Percentiles rank a stretch among this genome's conserved stretches.
phyloP scores from a whole-genome alignment of 495 filamentous ascomycete genomes.

The Choiromyces venosus region DNA sequence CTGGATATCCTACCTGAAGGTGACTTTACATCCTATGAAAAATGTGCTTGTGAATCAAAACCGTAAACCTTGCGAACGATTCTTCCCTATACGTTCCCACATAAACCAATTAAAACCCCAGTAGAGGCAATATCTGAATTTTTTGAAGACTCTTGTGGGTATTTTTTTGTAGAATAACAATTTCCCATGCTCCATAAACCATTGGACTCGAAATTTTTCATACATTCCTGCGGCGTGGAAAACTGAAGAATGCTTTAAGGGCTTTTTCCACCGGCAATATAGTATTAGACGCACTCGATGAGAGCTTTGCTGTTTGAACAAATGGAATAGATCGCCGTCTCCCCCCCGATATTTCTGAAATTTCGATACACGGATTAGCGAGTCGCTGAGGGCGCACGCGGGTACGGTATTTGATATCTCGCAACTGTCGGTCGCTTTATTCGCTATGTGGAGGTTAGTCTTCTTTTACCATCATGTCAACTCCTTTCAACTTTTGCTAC shows the following conservation, averaged over 20 bases:
- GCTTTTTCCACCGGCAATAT: background rate
- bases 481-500: background rate
- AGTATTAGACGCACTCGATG: background rate
- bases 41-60: background rate
- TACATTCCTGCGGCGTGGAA: background rate
- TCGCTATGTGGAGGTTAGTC: background rate
- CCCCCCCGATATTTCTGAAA: background rate
- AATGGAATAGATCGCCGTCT: background rate
- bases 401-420: background rate
- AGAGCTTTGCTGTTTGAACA: background rate
- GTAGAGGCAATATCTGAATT: background rate
- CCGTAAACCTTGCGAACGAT: background rate
- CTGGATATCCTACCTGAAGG: background rate
- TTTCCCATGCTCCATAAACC: background rate
- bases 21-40: background rate
- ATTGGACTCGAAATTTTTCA: background rate
- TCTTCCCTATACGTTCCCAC: background rate
- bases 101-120: background rate
- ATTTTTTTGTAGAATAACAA: background rate
- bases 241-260: background rate
- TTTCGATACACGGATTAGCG: background rate
- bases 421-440: background rate
- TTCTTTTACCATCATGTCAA: background rate
- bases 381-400: background rate
- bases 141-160: background rate